These are phyloP conservation scores for Aspergillus wentii DNA, from an alignment of 495 filamentous ascomycete species.

Conservation along the genomic window DNA sequence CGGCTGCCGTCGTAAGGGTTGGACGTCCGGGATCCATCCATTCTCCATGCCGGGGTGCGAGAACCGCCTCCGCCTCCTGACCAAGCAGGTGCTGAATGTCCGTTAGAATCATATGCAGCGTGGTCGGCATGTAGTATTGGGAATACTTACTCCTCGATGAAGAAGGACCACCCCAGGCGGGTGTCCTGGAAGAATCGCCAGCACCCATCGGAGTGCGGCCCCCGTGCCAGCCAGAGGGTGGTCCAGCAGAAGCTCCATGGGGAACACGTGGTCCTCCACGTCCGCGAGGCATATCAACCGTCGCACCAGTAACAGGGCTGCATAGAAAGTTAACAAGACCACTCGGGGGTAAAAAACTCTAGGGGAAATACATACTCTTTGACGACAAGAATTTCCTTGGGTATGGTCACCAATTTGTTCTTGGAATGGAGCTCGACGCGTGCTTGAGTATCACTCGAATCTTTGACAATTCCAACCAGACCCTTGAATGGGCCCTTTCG, in stretches of 20 bases:
- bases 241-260: conserved; percentile 35
- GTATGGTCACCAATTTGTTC: conserved; percentile 77
- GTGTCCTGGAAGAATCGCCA: conserved; percentile 58
- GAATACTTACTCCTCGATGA: conserved; percentile 51
- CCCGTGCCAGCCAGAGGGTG: conserved; percentile 45
- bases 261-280: conserved; percentile 50
- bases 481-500: conserved; percentile 85
- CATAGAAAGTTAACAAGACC: conserved; percentile 15
- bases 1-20: conserved; percentile 78
- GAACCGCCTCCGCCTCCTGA: conserved; percentile 46
- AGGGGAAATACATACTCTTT: conserved; percentile 58
- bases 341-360: conserved; percentile 8
- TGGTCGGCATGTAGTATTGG: not conserved
- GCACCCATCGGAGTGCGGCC: conserved; percentile 64
- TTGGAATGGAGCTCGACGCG: conserved; percentile 91
- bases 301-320: conserved; percentile 63
- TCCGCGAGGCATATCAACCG: conserved; percentile 61
- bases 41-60: conserved; percentile 76
- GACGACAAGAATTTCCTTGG: conserved; percentile 69
- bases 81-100: conserved; percentile 53
- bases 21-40: conserved; percentile 64
- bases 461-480: conserved; percentile 89
- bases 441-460: conserved; percentile 77
- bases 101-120: conserved; percentile 6
- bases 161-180: conserved; percentile 56